Evolutionary conservation across 768 basidiomycete species (phyloP), one percentile per base, ranked within the genome.

Genomic region (Boletus subparvulus): DNA sequence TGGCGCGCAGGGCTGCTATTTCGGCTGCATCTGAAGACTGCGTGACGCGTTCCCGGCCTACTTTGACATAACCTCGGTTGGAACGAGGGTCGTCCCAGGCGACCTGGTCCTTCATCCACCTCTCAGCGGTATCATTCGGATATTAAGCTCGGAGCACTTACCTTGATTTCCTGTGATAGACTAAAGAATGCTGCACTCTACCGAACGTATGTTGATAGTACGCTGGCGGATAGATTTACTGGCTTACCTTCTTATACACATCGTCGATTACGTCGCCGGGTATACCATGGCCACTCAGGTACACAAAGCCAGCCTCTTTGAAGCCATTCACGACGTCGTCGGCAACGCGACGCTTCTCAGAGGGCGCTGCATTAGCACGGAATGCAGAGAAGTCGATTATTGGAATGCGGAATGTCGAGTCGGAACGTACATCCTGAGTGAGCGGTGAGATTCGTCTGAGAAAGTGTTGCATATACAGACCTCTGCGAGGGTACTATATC

Each of bases 1-100:
- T 84, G 55, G 74, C 76, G n/a, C 92, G 84, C 21, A 94, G 74
- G 43, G 78, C 70, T 44, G 85, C 86, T 61, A 94, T 93, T 73
- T 92, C 90, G 17, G 77, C 71, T 11, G 83, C 78, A 70, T 91
- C 83, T 33, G 79, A 75, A 26, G 86, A 85, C 59, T 88, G 87
- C 0, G 89, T 90, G 28, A 92, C 87, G 35, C 88, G 86, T 70
- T 95, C 93, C 19, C 92, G 82, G 17, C 92, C 92, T 39, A 89
- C 76, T 59, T 78, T 75, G 47, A 94, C 89, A 68, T 92, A 94
- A 32, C 92, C 92, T 53, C 92, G 81, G 64, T 95, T 93, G 9
- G 90, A 82, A 39, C 89, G 84, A 56, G 92, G 90, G 67, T 92
- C 89, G 53, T 89, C 86, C 92, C 92, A 94, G 54, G 85, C 84